Evolutionary conservation across 306 rosid species (phyloP).

Genomic region (Gillenia trifoliata): DNA sequence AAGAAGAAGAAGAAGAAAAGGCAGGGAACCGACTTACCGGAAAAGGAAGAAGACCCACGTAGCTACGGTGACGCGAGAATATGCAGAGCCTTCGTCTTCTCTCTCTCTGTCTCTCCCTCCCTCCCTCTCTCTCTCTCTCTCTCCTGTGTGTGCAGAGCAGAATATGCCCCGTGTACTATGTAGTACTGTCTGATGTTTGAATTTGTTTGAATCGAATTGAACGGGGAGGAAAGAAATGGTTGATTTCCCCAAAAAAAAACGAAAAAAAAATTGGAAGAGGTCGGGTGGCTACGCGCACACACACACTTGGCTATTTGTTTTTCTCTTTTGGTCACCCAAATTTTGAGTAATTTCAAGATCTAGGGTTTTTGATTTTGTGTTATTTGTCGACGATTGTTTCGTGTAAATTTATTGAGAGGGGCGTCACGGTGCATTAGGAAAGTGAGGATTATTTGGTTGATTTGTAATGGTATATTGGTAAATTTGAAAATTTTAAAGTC

Average conservation of each 20-base stretch:
- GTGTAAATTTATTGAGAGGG: background rate
- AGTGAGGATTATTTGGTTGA: background rate
- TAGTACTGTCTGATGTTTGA: background rate
- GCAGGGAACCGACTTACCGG: background rate
- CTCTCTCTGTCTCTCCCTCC: background rate
- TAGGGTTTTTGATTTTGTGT: background rate
- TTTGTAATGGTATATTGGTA: background rate
- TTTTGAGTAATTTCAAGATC: background rate
- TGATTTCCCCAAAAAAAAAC: background rate
- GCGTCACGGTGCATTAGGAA: background rate
- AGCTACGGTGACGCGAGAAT: background rate
- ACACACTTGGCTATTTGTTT: background rate
- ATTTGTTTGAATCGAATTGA: background rate
- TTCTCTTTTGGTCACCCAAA: background rate
- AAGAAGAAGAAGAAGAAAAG: background rate
- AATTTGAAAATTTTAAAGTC: background rate
- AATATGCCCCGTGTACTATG: background rate
- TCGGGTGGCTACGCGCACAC: background rate
- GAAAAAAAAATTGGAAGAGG: background rate
- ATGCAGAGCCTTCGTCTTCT: background rate
- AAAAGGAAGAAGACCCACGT: background rate
- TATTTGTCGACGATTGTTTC: background rate
- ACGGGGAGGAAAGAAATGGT: background rate
- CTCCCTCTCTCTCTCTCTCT: background rate
- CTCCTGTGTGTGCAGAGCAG: background rate